A percentile compares a stretch with the other conserved stretches of the same genome.
Evolutionary conservation across 257 asterid genomes (phyloP).

Genomic region (Rauvolfia tetraphylla): DNA sequence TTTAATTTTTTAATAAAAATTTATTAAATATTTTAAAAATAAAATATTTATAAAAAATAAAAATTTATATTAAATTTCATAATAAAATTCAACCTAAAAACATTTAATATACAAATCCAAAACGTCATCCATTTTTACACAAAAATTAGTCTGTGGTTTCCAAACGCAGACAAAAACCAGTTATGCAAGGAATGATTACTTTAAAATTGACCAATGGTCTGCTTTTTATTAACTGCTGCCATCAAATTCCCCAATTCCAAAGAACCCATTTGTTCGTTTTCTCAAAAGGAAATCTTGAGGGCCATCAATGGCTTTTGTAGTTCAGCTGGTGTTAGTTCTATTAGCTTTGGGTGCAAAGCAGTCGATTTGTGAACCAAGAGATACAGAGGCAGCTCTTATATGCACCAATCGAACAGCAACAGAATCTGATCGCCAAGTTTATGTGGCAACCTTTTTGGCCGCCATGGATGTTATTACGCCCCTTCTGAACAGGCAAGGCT

Average conservation of each 20-base stretch:
- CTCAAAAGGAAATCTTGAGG: neutral
- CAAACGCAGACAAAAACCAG: neutral
- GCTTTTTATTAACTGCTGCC: neutral
- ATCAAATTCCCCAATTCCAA: neutral
- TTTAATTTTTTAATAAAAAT: too few relatives aligned
- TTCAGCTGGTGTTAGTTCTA: conserved; percentile 13
- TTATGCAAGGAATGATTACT: neutral
- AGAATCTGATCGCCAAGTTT: conserved; percentile 37
- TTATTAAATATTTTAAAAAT: too few relatives aligned
- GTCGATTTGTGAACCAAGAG: conserved; percentile 45
- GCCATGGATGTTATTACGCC: conserved; percentile 48
- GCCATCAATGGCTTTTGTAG: conserved; percentile 15
- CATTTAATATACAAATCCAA: too few relatives aligned
- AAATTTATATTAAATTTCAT: too few relatives aligned
- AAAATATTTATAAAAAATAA: too few relatives aligned
- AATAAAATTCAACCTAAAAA: too few relatives aligned
- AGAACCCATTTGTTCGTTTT: neutral
- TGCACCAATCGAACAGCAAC: conserved; percentile 49
- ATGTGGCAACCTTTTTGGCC: conserved; percentile 41
- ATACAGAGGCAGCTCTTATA: conserved; percentile 45
- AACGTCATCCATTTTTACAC: too few relatives aligned
- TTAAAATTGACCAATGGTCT: neutral
- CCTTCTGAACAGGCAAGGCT: conserved; percentile 25
- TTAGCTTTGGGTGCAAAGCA: conserved; percentile 8
- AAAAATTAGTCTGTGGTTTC: neutral